Evolutionary conservation across 2,329 filamentous ascomycete species (phyloP).

Genomic region (Onygenales sp.): DNA sequence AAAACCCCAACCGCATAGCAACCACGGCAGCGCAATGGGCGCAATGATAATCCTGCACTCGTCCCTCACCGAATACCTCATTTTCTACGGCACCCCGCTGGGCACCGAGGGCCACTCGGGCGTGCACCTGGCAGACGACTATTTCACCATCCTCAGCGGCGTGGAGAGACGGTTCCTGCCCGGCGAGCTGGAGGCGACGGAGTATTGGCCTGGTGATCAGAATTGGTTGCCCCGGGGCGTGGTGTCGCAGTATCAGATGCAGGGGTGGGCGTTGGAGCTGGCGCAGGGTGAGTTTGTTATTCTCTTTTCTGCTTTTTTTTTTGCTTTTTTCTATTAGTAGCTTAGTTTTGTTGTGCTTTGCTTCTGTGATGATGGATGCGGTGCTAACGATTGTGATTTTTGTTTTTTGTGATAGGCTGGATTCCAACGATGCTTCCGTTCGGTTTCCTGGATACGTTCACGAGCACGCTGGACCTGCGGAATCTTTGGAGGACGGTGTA

Average conservation of each 20-base stretch:
- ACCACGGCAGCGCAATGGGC: conserved; percentile 31
- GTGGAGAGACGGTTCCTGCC: conserved; percentile 66
- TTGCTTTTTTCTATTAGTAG: not conserved
- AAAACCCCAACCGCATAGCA: not conserved
- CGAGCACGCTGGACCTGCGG: conserved; percentile 73
- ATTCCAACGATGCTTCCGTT: conserved; percentile 90
- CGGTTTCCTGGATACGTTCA: conserved; percentile 72
- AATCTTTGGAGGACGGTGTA: conserved; percentile 71
- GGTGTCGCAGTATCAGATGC: conserved; percentile 79
- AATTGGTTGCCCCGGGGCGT: conserved; percentile 63
- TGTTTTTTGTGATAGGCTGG: conserved; percentile 49
- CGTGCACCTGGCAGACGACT: conserved; percentile 85
- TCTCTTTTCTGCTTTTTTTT: conserved; percentile 9
- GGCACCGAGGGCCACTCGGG: conserved; percentile 84
- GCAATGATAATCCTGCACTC: conserved; percentile 78
- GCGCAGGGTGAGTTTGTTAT: conserved; percentile 34
- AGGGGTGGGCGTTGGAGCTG: conserved; percentile 74
- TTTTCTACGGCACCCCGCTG: conserved; percentile 70
- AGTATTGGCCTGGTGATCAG: conserved; percentile 59
- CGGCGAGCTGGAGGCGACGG: conserved; percentile 56
- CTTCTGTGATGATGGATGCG: conserved; percentile 13
- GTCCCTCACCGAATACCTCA: conserved; percentile 79
- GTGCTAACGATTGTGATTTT: not conserved
- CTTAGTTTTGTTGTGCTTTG: conserved; percentile 23
- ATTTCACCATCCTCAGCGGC: conserved; percentile 81